Conservation (phyloP, 2,329 filamentous ascomycete genomes). For the Aspergillus aculeatus region DNA sequence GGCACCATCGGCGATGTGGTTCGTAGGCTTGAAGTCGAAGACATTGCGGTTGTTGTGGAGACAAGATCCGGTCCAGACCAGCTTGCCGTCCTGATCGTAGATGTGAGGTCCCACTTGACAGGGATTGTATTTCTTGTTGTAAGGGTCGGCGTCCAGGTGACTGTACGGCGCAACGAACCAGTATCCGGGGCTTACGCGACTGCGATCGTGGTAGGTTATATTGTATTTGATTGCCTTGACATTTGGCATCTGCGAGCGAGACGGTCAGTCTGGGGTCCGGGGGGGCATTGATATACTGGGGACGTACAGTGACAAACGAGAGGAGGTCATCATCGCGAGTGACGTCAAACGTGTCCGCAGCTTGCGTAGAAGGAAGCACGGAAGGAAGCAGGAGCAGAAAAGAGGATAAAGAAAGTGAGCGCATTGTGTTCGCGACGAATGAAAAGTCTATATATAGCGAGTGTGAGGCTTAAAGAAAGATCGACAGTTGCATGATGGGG, state of each 20-base stretch:
- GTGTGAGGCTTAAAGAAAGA: neutral
- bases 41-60: constrained; percentile 45
- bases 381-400: neutral
- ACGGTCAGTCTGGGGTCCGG: too few relatives aligned
- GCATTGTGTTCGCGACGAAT: neutral
- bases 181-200: constrained; percentile 42
- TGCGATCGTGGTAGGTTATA: constrained; percentile 23
- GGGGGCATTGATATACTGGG: neutral
- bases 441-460: neutral
- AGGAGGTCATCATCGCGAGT: constrained; percentile 4
- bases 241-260: constrained; percentile 25
- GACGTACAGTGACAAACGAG: constrained; percentile 4
- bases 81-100: constrained; percentile 49
- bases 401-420: neutral
- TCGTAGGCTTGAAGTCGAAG: constrained; percentile 47
- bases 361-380: neutral
- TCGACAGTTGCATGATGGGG: neutral
- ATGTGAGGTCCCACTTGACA: constrained; percentile 50
- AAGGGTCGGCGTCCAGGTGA: constrained; percentile 23
- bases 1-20: constrained; percentile 38
- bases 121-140: constrained; percentile 35
- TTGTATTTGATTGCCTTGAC: constrained; percentile 32
- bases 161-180: constrained; percentile 50
- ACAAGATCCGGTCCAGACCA: constrained; percentile 49
- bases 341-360: neutral